Percentiles rank a stretch among this genome's conserved stretches.
phyloP scores from a whole-genome alignment of 2,329 filamentous ascomycete genomes.

The Ceratocystis diversiconidia region DNA sequence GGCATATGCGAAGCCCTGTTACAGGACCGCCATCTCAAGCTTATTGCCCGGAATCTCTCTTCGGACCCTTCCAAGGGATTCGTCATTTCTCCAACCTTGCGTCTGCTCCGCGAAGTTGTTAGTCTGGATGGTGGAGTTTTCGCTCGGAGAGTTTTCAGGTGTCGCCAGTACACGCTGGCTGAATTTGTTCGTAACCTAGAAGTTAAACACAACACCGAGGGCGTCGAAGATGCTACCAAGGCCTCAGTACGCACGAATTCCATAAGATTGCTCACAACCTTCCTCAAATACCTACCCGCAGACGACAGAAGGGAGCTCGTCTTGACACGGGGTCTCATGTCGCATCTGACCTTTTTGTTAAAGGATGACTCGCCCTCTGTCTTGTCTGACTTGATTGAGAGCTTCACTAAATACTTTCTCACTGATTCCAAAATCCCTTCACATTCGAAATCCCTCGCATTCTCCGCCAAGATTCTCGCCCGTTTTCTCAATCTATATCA shows the following conservation, averaged over 20 bases:
- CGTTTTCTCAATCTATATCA: constrained; percentile 60
- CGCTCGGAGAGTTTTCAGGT: constrained; percentile 62
- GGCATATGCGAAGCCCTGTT: constrained; percentile 70
- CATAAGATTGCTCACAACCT: constrained; percentile 63
- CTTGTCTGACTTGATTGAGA: constrained; percentile 58
- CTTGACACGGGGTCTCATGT: constrained; percentile 64
- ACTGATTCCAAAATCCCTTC: constrained; percentile 60
- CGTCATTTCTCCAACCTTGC: constrained; percentile 75
- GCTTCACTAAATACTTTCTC: constrained; percentile 56
- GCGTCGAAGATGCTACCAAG: constrained; percentile 48
- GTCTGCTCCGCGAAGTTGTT: constrained; percentile 73
- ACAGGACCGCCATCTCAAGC: constrained; percentile 64
- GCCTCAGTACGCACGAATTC: constrained; percentile 75
- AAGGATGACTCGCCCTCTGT: constrained; percentile 63
- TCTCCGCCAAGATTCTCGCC: constrained; percentile 60
- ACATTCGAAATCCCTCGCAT: constrained; percentile 57
- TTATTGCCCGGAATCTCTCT: constrained; percentile 64
- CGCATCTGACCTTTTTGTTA: constrained; percentile 65
- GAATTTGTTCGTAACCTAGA: constrained; percentile 68
- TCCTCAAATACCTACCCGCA: constrained; percentile 62
- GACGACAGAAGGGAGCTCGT: constrained; percentile 72
- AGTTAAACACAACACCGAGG: constrained; percentile 44
- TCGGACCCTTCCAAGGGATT: constrained; percentile 73
- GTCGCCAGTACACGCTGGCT: constrained; percentile 64
- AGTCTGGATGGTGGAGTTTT: constrained; percentile 73